A percentile compares a stretch with the other conserved stretches of the same genome.
These are phyloP conservation scores for Astragalus membranaceus DNA, from an alignment of 306 rosid species.

Conservation along the genomic window DNA sequence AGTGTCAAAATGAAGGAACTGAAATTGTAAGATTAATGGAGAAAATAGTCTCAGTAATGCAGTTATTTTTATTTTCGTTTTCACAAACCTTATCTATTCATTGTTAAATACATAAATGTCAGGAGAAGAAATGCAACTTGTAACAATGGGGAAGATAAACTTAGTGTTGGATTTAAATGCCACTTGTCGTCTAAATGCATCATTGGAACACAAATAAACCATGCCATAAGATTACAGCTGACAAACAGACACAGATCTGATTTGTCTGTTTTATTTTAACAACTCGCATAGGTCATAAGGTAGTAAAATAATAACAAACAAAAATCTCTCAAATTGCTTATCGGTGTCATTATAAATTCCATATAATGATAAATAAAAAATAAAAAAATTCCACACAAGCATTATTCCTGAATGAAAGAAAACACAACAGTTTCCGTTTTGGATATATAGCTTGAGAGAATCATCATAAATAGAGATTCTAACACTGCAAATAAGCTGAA, in stretches of 20 bases:
- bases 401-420: not conserved
- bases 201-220: constrained; percentile 1
- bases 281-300: not conserved
- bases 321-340: not conserved
- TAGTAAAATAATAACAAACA: not conserved
- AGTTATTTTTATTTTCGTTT: not conserved
- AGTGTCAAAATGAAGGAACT: constrained; percentile 24
- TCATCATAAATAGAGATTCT: constrained; percentile 2
- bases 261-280: not conserved
- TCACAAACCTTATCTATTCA: constrained; percentile 4
- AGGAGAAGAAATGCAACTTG: constrained; percentile 3
- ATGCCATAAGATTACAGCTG: not conserved
- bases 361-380: not conserved
- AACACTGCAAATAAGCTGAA: constrained; percentile 5
- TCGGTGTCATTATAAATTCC: not conserved
- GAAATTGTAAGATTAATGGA: constrained; percentile 1
- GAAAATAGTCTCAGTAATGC: constrained; percentile 5
- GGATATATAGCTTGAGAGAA: not conserved
- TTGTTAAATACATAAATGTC: not conserved
- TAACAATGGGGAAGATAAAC: not conserved
- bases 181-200: not conserved
- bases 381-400: not conserved
- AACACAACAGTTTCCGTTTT: not conserved
- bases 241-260: not conserved
- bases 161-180: constrained; percentile 1